A percentile compares a stretch with the other conserved stretches of the same genome.
Evolutionary conservation across 139 green algal species (phyloP).

Genomic region (Closterium sp.): DNA sequence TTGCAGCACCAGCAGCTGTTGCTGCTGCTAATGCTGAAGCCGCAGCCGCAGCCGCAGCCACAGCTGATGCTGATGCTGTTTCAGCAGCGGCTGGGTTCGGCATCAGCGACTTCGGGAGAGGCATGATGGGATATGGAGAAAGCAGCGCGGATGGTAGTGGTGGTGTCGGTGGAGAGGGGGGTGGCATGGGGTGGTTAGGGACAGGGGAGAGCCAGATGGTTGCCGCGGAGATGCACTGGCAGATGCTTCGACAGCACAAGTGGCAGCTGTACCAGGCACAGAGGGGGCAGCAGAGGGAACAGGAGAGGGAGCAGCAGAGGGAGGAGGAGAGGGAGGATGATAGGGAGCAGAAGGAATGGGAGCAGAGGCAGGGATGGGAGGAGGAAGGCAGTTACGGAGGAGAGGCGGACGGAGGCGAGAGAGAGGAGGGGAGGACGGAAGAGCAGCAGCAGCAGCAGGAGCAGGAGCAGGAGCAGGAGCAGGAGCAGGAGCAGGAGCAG

Average conservation of each 20-base stretch:
- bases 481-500: not conserved
- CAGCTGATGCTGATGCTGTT: not conserved
- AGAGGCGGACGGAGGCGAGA: not conserved
- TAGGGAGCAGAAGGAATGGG: not conserved
- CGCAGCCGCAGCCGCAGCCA: too few relatives aligned
- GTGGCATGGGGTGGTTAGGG: not conserved
- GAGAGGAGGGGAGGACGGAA: not conserved
- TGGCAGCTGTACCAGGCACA: not conserved
- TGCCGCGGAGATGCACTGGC: not conserved
- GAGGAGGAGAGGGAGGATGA: not conserved
- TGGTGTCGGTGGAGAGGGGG: not conserved
- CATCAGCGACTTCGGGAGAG: not conserved
- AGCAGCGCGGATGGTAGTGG: not conserved
- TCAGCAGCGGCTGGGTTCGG: not conserved
- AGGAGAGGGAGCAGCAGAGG: not conserved
- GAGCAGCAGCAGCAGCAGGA: not conserved
- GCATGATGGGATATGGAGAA: not conserved
- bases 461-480: not conserved
- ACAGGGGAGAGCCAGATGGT: not conserved
- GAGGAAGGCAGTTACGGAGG: not conserved
- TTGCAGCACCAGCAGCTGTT: not conserved
- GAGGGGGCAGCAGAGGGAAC: not conserved
- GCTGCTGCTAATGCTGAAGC: not conserved
- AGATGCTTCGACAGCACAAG: not conserved
- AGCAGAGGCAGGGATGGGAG: not conserved